phyloP scores from a whole-genome alignment of 2,329 filamentous ascomycete species.

The Clarireedia homoeocarpa region DNA sequence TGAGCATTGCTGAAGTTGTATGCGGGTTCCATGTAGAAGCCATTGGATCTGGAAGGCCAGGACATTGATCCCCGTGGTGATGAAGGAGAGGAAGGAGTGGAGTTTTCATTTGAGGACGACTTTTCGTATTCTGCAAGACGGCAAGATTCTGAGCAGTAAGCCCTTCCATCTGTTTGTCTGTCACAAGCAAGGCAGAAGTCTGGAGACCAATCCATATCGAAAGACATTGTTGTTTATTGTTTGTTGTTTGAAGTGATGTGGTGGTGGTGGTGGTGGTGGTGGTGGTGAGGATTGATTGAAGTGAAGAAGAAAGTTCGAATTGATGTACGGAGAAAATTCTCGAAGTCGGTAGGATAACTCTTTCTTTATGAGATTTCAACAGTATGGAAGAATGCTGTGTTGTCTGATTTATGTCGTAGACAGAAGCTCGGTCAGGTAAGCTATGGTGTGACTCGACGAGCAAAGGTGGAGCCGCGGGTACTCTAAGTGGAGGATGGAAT shows the following conservation, averaged over 20 bases:
- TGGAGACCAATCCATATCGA: slow-evolving; percentile 59
- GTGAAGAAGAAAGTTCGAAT: not conserved
- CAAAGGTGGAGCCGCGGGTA: slow-evolving; percentile 22
- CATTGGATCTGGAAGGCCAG: slow-evolving; percentile 43
- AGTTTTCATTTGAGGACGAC: slow-evolving; percentile 47
- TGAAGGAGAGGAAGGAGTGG: slow-evolving; percentile 50
- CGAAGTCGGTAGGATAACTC: slow-evolving; percentile 5
- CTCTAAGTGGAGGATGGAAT: slow-evolving; percentile 11
- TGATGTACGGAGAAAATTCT: not conserved
- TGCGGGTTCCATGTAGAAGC: slow-evolving; percentile 64
- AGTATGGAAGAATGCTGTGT: slow-evolving; percentile 8
- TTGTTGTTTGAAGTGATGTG: slow-evolving; percentile 4
- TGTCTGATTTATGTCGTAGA: slow-evolving; percentile 12
- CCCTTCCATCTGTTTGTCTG: slow-evolving; percentile 71
- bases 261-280: not conserved
- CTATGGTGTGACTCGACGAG: slow-evolving; percentile 26
- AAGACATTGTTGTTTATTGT: slow-evolving; percentile 24
- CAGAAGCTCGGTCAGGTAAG: slow-evolving; percentile 14
- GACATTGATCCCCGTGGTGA: slow-evolving; percentile 36
- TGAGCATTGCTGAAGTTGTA: slow-evolving; percentile 65
- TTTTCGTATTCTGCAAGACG: slow-evolving; percentile 80
- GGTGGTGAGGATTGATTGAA: slow-evolving; percentile 1
- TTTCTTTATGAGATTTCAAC: slow-evolving; percentile 5
- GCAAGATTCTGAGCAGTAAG: slow-evolving; percentile 91
- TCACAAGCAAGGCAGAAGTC: slow-evolving; percentile 94